Conservation (phyloP, 306 rosid species). For the Lathyrus oleraceus region DNA sequence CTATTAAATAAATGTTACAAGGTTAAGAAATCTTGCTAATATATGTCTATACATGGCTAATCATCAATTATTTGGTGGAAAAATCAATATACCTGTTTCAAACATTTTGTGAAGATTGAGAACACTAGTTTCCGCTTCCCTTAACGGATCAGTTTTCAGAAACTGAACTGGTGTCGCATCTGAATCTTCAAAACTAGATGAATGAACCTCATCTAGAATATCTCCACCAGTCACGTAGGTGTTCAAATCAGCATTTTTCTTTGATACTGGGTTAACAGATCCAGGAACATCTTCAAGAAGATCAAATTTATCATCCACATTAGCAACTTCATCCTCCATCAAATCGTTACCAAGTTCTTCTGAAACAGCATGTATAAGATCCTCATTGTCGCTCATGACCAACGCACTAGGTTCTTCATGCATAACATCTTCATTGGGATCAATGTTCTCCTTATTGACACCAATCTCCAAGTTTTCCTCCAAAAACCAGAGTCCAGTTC, state of each 20-base stretch:
- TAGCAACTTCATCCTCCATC: not conserved
- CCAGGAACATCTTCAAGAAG: not conserved
- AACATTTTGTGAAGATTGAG: not conserved
- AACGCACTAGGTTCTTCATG: not conserved
- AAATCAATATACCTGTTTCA: conserved; percentile 6
- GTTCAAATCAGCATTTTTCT: not conserved
- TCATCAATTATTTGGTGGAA: not conserved
- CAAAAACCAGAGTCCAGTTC: too few relatives aligned
- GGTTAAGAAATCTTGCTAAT: not conserved
- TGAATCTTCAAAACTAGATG: conserved; percentile 2
- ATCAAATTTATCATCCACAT: not conserved
- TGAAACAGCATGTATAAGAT: not conserved
- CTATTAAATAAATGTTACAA: too few relatives aligned
- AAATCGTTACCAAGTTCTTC: not conserved
- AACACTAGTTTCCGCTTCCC: conserved; percentile 5
- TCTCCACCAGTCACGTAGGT: not conserved
- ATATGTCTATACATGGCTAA: too few relatives aligned
- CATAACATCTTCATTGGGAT: not conserved
- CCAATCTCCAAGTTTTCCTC: not conserved
- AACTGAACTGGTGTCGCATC: not conserved
- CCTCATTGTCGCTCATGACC: not conserved
- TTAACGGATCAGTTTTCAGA: not conserved
- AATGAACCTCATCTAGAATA: not conserved
- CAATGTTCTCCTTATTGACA: not conserved
- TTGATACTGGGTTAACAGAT: not conserved